Base-by-base conservation (phyloP, 257 asterid species). In the Nicotiana sylvestris region DNA sequence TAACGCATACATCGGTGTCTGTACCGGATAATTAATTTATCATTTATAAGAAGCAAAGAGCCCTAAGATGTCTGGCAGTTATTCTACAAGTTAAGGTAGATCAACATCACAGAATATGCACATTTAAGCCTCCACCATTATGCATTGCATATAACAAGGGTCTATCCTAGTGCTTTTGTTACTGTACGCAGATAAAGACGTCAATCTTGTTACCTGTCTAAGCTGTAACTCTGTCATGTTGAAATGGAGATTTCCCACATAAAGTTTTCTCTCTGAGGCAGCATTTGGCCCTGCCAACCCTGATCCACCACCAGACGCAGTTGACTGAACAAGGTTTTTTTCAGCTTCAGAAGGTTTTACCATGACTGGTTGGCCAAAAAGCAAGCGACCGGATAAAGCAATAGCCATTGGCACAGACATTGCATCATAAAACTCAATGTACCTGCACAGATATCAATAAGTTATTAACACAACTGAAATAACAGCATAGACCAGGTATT, bases 391-490 rank as follows among this genome's bases (percentile, higher is more conserved):
- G 58, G 97, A 92, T 58, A 94, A 83, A 82, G 99, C 99, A 79
- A 96, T 96, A 53, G 99, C 99, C 98, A 94, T 92, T 12, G 99
- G 99, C 64, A 96, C 99, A 76, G 98, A 93, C 99, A 96, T 94
- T 39, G 87, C 97, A 88, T 96, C 99, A 85, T 91, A 90, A 87
- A 96, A 96, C 88, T 96, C 99, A 87, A 96, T 93, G 76, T 96
- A 96, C 90, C 99, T 96, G 94, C 85, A 83, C 21, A 53, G 77
- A 77, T 69, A 65, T 16, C 66, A 69, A 27, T 46, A 82, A 46
- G 53, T 62, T 35, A 33, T 3, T 65, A 81, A 46, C 39, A 25
- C 0, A 66, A 65, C 25, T 15, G 65, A 76, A 51, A 76, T 29
- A 76, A 60, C 65, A 51, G 80, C 65, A 27, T 16, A 29, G 8